Conservation (phyloP, 495 filamentous ascomycete genomes). For the Physcia stellaris region DNA sequence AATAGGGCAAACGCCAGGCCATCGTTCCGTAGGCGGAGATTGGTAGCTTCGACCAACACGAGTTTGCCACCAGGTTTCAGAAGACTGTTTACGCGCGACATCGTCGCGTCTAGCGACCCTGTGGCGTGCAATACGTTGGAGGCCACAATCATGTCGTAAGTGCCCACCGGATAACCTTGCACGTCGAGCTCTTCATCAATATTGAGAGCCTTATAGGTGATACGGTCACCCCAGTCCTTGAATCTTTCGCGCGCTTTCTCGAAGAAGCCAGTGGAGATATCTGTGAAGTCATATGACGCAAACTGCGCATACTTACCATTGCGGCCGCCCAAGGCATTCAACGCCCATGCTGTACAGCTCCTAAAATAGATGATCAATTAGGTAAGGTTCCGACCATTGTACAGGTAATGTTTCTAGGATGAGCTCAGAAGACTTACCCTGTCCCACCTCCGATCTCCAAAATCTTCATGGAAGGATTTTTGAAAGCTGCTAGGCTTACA, state of each 20-base stretch:
- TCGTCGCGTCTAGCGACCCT: too few species aligned
- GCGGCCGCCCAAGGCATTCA: neutral
- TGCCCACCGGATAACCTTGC: slow-evolving; percentile 32
- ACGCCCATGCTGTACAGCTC: neutral
- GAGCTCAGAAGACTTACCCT: slow-evolving; percentile 15
- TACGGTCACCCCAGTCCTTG: slow-evolving; percentile 12
- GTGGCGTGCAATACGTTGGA: slow-evolving; percentile 36
- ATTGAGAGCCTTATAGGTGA: slow-evolving; percentile 27
- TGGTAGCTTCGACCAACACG: too few species aligned
- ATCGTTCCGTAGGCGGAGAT: slow-evolving; percentile 15
- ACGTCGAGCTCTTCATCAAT: slow-evolving; percentile 30
- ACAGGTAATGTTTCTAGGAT: neutral
- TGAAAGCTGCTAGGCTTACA: slow-evolving; percentile 17
- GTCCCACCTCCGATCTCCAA: slow-evolving; percentile 44
- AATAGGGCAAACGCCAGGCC: slow-evolving; percentile 26
- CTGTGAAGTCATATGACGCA: slow-evolving; percentile 32
- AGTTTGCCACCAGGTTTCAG: too few species aligned
- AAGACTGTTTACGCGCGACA: too few species aligned
- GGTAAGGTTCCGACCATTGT: too few species aligned
- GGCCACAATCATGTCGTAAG: slow-evolving; percentile 41
- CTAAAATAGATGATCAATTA: too few species aligned
- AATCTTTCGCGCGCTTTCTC: slow-evolving; percentile 31
- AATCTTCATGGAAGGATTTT: slow-evolving; percentile 14
- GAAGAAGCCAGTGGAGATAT: slow-evolving; percentile 39
- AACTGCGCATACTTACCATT: too few species aligned